Conservation (phyloP, 1,139 yeast genomes). For the Arxiozyma bovina region DNA sequence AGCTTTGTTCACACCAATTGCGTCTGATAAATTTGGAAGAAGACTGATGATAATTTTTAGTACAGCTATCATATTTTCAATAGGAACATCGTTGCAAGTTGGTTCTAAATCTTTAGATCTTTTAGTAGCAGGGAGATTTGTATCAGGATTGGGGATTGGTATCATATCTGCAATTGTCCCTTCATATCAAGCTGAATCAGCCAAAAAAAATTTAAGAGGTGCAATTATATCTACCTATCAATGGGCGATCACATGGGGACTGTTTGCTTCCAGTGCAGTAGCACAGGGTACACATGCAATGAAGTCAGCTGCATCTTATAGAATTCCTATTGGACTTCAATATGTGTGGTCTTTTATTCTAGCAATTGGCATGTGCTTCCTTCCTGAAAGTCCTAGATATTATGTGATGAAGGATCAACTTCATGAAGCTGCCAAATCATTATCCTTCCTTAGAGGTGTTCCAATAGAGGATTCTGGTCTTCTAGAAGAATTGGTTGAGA, state of each 20-base stretch:
- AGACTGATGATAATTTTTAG: slow-evolving; percentile 27
- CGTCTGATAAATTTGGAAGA: slow-evolving; percentile 54
- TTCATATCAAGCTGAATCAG: slow-evolving; percentile 72
- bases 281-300: slow-evolving; percentile 64
- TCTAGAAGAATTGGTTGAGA: slow-evolving; percentile 68
- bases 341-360: slow-evolving; percentile 57
- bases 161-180: slow-evolving; percentile 48
- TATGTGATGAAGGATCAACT: slow-evolving; percentile 56
- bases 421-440: slow-evolving; percentile 51
- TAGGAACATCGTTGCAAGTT: slow-evolving; percentile 61
- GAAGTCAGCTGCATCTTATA: slow-evolving; percentile 48
- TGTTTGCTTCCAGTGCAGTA: slow-evolving; percentile 65
- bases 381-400: slow-evolving; percentile 73
- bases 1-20: slow-evolving; percentile 60
- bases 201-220: slow-evolving; percentile 74
- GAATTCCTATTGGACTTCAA: slow-evolving; percentile 71
- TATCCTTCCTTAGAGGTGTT: slow-evolving; percentile 58
- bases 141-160: slow-evolving; percentile 67
- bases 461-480: slow-evolving; percentile 53
- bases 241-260: slow-evolving; percentile 86
- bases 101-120: slow-evolving; percentile 42
- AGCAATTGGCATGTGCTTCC: slow-evolving; percentile 54
- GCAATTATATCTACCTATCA: slow-evolving; percentile 73
- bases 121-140: slow-evolving; percentile 53
- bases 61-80: slow-evolving; percentile 28